Base-by-base conservation (phyloP, 352 stramenopile genomes). In the Plasmopara halstedii region DNA sequence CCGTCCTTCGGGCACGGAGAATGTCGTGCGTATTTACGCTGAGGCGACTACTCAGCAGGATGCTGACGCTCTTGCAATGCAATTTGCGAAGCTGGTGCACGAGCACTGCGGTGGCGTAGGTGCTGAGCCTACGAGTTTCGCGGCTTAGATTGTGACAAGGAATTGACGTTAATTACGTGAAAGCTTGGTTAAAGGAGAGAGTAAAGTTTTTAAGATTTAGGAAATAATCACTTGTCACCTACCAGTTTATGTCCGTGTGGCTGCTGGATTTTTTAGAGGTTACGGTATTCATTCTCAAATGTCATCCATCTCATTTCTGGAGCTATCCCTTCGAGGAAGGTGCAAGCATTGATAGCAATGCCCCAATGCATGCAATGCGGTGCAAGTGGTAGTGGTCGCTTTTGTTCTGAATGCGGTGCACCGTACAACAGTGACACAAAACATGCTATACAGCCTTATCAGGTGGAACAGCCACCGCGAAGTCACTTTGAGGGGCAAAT, bases 11-110 rank as follows among this genome's bases (percentile, higher is more conserved):
- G 97, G 97, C 19, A 99, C 97, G 0, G 97, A 99, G 64, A 88
- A 99, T 62, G 95, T 95, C 7, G 96, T 99, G 25, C 92, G 97
- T 32, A 87, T 99, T 27, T 99, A 99, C 75, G 97, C 97, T 21
- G 97, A 98, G 67, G 94, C 95, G 15, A 64, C 80, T 50, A 96
- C 83, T 17, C 80, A 96, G 59, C 68, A 73, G 15, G 73, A 86
- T 45, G 95, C 93, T 0, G 91, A 98, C 56, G 73, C 73, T 29
- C 71, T 98, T 26, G 92, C 92, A 35, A 70, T 84, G 14, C 70
- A 85, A 52, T 87, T 95, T 25, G 84, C 83, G 32, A 75, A 87
- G 51, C 75, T 87, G 14, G 67, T 88, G 39, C 71, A 88, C 59
- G 55, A 93, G 42, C 71, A 83, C 48, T 83, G 79, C 10, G 83